Conservation (phyloP, 768 basidiomycete species). For the Paxillus involutus region DNA sequence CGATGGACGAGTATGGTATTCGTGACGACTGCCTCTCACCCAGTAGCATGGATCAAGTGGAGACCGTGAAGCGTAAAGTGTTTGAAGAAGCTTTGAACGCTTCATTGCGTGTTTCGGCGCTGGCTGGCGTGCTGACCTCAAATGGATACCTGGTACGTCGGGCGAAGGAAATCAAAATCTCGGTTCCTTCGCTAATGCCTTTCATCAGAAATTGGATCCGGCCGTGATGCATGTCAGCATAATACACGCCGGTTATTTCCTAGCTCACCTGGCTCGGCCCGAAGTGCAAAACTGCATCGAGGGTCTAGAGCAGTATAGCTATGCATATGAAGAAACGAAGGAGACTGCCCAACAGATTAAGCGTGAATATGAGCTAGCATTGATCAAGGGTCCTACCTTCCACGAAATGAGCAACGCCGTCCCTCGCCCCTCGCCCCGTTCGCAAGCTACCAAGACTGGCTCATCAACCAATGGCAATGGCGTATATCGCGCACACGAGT, state of each 20-base stretch:
- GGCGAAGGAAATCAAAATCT: constrained; percentile 6
- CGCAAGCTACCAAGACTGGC: constrained; percentile 12
- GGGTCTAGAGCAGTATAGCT: constrained; percentile 85
- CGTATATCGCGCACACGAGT: constrained; percentile 13
- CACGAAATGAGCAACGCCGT: constrained; percentile 41
- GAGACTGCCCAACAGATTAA: constrained; percentile 72
- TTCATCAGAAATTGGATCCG: constrained; percentile 67
- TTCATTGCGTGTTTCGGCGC: constrained; percentile 84
- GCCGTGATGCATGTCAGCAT: constrained; percentile 89
- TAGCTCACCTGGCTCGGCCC: constrained; percentile 79
- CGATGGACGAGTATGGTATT: constrained; percentile 83
- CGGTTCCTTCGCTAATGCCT: constrained; percentile 10
- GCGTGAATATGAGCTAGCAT: constrained; percentile 44
- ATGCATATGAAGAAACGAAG: constrained; percentile 83
- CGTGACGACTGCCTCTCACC: constrained; percentile 49
- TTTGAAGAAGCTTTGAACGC: constrained; percentile 83
- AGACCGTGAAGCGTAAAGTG: constrained; percentile 65
- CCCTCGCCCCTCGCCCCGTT: constrained; percentile 22
- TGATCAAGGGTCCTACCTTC: constrained; percentile 36
- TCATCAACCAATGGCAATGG: constrained; percentile 16
- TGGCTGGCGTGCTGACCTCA: constrained; percentile 80
- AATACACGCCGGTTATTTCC: constrained; percentile 78
- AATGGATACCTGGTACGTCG: constrained; percentile 80
- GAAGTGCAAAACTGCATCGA: constrained; percentile 84
- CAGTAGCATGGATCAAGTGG: constrained; percentile 56